phyloP scores from a whole-genome alignment of 2,329 filamentous ascomycete genomes.

The Scedosporium boydii region DNA sequence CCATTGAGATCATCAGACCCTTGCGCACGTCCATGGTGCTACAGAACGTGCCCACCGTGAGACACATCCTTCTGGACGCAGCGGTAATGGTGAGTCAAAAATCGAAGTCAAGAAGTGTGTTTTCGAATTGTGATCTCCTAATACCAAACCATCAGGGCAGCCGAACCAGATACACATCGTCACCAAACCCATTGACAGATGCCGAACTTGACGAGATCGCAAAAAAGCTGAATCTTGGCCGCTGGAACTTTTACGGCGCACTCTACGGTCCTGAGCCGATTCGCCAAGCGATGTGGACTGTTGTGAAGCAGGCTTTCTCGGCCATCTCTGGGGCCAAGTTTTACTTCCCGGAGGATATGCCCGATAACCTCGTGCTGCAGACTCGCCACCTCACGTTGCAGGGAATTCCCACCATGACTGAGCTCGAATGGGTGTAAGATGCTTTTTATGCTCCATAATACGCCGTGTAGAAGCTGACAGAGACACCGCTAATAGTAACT shows the following conservation, averaged over 20 bases:
- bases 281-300: slow-evolving; percentile 16
- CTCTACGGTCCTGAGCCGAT: slow-evolving; percentile 16
- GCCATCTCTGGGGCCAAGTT: slow-evolving; percentile 22
- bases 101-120: background rate
- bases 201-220: slow-evolving; percentile 28
- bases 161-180: slow-evolving; percentile 15
- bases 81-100: slow-evolving; percentile 20
- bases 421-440: slow-evolving; percentile 25
- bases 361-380: slow-evolving; percentile 21
- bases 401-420: slow-evolving; percentile 27
- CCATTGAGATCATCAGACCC: slow-evolving; percentile 26
- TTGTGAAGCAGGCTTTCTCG: slow-evolving; percentile 24
- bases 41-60: slow-evolving; percentile 35
- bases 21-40: slow-evolving; percentile 21
- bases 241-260: slow-evolving; percentile 38
- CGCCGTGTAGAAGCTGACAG: slow-evolving; percentile 8
- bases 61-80: slow-evolving; percentile 31
- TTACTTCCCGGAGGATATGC: slow-evolving; percentile 23
- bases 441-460: too few species aligned
- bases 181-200: slow-evolving; percentile 21
- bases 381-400: slow-evolving; percentile 18
- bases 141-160: background rate
- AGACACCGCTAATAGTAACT: slow-evolving; percentile 13
- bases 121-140: background rate
- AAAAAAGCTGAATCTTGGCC: slow-evolving; percentile 26